These are phyloP conservation scores for Xylaria sp. DNA, from an alignment of 2,329 filamentous ascomycete genomes.

Conservation along the genomic window DNA sequence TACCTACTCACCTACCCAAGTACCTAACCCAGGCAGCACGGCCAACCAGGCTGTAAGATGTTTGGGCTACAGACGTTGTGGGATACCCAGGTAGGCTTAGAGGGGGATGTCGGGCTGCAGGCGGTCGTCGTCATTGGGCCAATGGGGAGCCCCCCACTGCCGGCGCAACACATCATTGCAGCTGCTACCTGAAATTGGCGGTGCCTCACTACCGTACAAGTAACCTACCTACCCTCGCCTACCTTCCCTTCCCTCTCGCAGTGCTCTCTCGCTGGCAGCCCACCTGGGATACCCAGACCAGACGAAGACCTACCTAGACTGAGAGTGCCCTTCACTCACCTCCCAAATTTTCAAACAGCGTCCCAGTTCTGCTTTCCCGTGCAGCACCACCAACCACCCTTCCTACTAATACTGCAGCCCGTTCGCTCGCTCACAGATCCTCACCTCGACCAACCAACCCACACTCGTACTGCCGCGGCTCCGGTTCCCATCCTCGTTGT, in stretches of 20 bases:
- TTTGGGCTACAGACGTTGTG: not conserved
- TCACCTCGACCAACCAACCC: constrained; percentile 28
- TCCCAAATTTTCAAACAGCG: constrained; percentile 25
- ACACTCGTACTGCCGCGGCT: constrained; percentile 10
- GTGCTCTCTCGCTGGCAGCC: constrained; percentile 17
- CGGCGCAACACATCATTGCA: constrained; percentile 39
- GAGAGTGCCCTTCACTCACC: not conserved
- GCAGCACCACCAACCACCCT: constrained; percentile 29
- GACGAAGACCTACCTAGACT: not conserved
- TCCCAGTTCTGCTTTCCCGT: constrained; percentile 27
- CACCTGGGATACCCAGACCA: not conserved
- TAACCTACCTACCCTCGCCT: not conserved
- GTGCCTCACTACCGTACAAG: constrained; percentile 3
- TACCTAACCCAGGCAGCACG: not conserved
- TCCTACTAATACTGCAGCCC: constrained; percentile 22
- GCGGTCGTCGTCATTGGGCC: constrained; percentile 31
- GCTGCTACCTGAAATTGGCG: constrained; percentile 41
- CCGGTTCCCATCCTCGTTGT: constrained; percentile 8
- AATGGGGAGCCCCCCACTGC: constrained; percentile 24
- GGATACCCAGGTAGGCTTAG: constrained; percentile 7
- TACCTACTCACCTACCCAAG: no score
- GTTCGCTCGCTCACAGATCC: constrained; percentile 24
- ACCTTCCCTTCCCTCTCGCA: not conserved
- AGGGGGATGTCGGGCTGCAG: constrained; percentile 8
- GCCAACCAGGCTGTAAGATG: not conserved